Base-by-base conservation (phyloP, 805 yeast genomes). In the Dipodascopsis tothii region DNA sequence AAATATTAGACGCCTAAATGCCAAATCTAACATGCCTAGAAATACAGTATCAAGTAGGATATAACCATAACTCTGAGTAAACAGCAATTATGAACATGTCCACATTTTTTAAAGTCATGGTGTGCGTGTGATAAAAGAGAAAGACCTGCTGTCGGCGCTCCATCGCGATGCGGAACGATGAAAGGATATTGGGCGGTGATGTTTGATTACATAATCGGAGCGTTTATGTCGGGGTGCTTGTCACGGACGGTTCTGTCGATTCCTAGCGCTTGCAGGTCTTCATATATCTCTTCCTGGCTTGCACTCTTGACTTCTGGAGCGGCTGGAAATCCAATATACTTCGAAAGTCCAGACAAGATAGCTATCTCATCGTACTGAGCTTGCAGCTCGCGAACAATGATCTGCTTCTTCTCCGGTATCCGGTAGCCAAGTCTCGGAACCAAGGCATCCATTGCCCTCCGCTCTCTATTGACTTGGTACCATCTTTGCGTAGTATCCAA, bases 401-500 rank as follows among this genome's bases (percentile, higher is more conserved):
- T 72, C 56, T 72, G 54, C 58, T 66, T 55, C 56, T 64, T 50
- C 51, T 65, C 56, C 43, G 75, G 68, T 37, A 72, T 59, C 51
- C 62, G 57, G 63, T 67, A 63, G 43, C 67, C 56, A 59, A 64
- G 64, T 48, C 72, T 68, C 35, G 81, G 71, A 40, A 69, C 66
- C 40, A 77, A 56, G 50, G 75, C 73, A 60, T 86, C 95, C 76
- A 85, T 73, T 36, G 78, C 78, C 51, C 94, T 73, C 56, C 96
- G 73, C 61, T 92, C 97, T 56, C 81, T 78, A 63, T 87, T 88
- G 57, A 88, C 83, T 53, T 83, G 81, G 67, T 90, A 90, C 97
- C 97, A 92, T 50, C 77, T 73, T 33, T 81, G 75, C 4, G 96
- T 88, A 3, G 94, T 83, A 5, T 76, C 72, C 46, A 75, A 70